Evolutionary conservation across 129 eudicot species (phyloP), one percentile per base, ranked within the genome.

Genomic region (Tagetes erecta): DNA sequence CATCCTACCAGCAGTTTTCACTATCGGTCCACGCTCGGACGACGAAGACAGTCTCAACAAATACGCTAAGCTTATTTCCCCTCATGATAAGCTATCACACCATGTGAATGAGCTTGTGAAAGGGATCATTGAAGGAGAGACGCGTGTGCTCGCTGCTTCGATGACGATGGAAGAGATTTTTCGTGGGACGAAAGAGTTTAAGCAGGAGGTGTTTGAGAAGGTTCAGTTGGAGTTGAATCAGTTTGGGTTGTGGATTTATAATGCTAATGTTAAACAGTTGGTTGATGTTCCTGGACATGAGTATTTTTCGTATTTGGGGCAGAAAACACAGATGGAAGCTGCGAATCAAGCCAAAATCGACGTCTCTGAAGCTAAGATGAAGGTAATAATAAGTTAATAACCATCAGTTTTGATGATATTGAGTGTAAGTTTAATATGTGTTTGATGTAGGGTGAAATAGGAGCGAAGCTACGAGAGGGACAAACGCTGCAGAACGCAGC

Each of bases 131-230:
- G 95, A 88, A 38, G 95, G 95, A 0, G 90, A 88, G 63, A 88
- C 95, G 0, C 88, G 95, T 39, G 91, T 88, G 3, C 77, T 88
- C 0, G 87, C 90, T 0, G 95, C 95, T 0, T 85, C 95, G 1
- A 85, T 85, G 95, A 88, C 95, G 34, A 88, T 88, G 95, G 90
- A 88, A 42, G 85, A 86, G 64, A 84, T 88, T 3, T 88, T 88
- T 45, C 78, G 9, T 59, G 90, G 90, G 1, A 79, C 90, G 1
- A 85, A 88, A 35, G 86, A 88, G 38, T 88, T 88, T 41, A 88
- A 88, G 42, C 76, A 79, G 36, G 90, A 85, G 75, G 90, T 88
- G 64, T 85, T 85, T 30, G 85, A 70, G 80, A 85, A 83, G 10
- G 86, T 88, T 7, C 95, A 86, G 38, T 55, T 86, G 3, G 95